Conservation (phyloP, 257 asterid genomes). For the Plantago major region DNA sequence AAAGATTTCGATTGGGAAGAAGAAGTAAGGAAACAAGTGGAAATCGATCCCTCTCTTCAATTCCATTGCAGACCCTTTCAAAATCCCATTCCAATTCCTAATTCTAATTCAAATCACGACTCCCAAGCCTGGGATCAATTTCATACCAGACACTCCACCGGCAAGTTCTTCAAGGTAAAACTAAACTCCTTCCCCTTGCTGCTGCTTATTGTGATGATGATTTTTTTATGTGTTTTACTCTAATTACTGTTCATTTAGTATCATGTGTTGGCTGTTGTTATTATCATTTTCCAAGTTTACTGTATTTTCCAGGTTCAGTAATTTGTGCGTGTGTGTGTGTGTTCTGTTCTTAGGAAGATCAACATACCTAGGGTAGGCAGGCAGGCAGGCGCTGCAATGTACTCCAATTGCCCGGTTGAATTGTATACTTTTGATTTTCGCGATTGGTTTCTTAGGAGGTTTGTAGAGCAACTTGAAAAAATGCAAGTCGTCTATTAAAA, state of each 20-base stretch:
- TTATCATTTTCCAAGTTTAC: too few species aligned
- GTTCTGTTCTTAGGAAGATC: too few species aligned
- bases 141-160: conserved; percentile 77
- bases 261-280: neutral
- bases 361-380: too few species aligned
- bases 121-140: conserved; percentile 74
- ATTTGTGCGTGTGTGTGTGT: too few species aligned
- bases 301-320: too few species aligned
- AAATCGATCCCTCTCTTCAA: conserved; percentile 47
- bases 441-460: too few species aligned
- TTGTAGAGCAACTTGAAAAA: too few species aligned
- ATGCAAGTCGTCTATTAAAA: too few species aligned
- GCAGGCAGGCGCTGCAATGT: too few species aligned
- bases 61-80: conserved; percentile 52
- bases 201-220: neutral
- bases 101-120: conserved; percentile 24
- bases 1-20: conserved; percentile 84
- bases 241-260: neutral
- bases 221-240: neutral
- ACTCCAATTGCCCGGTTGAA: too few species aligned
- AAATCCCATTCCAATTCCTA: neutral
- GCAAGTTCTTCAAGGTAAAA: conserved; percentile 80
- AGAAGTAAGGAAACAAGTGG: conserved; percentile 51
- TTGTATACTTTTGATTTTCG: too few species aligned
- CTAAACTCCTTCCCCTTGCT: neutral